Percentiles rank a stretch among this genome's conserved stretches.
phyloP scores from a whole-genome alignment of 495 filamentous ascomycete species.

The Aspergillus haitiensis region DNA sequence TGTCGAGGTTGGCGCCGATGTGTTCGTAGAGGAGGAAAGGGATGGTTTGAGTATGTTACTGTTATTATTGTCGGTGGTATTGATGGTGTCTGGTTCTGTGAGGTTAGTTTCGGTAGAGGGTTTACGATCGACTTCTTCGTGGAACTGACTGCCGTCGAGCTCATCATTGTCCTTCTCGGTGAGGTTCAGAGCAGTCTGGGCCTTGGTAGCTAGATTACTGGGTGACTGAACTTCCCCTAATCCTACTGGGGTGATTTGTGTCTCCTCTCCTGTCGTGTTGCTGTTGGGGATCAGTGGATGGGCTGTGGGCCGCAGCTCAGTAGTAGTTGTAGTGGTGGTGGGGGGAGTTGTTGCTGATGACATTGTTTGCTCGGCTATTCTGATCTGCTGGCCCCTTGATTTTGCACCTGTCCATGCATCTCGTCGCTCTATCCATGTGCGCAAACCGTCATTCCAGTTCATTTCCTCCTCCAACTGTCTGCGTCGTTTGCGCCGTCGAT shows the following conservation, averaged over 20 bases:
- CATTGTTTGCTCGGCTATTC: neutral
- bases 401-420: conserved; percentile 86
- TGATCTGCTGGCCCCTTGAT: conserved; percentile 24
- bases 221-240: too few relatives aligned
- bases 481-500: conserved; percentile 60
- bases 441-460: conserved; percentile 78
- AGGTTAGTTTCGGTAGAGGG: conserved; percentile 35
- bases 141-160: conserved; percentile 1
- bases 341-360: neutral
- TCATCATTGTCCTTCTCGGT: conserved; percentile 23
- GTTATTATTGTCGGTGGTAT: too few relatives aligned
- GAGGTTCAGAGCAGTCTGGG: conserved; percentile 29
- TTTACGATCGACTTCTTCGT: conserved; percentile 19
- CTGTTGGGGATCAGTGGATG: too few relatives aligned
- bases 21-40: conserved; percentile 19
- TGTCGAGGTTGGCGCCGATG: conserved; percentile 7
- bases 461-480: conserved; percentile 68
- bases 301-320: too few relatives aligned
- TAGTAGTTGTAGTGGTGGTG: neutral
- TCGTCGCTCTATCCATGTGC: conserved; percentile 69
- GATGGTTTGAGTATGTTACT: conserved; percentile 8
- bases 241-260: too few relatives aligned
- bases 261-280: too few relatives aligned
- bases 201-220: conserved; percentile 31
- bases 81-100: conserved; percentile 32